These are phyloP conservation scores for Hyaloscypha hepaticicola DNA, from an alignment of 495 filamentous ascomycete genomes.

Conservation along the genomic window DNA sequence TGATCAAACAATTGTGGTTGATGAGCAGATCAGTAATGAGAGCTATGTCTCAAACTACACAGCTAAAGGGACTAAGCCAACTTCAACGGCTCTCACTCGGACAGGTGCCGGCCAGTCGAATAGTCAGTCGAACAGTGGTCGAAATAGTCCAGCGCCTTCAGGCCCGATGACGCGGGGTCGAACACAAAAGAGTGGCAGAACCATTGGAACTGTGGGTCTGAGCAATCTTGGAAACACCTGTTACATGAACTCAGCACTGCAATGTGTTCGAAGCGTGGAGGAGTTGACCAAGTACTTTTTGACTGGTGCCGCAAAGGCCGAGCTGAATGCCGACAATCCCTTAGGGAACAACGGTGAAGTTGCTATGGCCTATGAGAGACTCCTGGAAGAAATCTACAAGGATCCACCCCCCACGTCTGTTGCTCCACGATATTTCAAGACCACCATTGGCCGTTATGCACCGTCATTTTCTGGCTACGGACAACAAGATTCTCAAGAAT, in stretches of 20 bases:
- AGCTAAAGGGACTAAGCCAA: slow-evolving; percentile 25
- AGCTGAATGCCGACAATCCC: slow-evolving; percentile 81
- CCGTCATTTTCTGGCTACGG: slow-evolving; percentile 90
- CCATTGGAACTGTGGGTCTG: slow-evolving; percentile 74
- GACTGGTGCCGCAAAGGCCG: slow-evolving; percentile 65
- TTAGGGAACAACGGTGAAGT: slow-evolving; percentile 81
- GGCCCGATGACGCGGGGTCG: slow-evolving; percentile 64
- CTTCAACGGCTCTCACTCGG: slow-evolving; percentile 17
- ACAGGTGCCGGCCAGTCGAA: slow-evolving; percentile 8
- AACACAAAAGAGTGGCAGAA: slow-evolving; percentile 60
- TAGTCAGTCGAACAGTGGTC: slow-evolving; percentile 47
- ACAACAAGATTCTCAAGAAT: slow-evolving; percentile 97
- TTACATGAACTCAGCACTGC: slow-evolving; percentile 97
- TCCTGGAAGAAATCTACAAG: slow-evolving; percentile 73
- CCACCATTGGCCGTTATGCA: slow-evolving; percentile 72
- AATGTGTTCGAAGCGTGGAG: slow-evolving; percentile 87
- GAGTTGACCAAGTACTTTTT: slow-evolving; percentile 92
- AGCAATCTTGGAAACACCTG: slow-evolving; percentile 94
- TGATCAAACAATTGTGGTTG: slow-evolving; percentile 71
- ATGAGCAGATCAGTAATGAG: slow-evolving; percentile 64
- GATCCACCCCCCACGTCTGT: slow-evolving; percentile 60
- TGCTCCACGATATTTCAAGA: slow-evolving; percentile 75
- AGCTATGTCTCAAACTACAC: slow-evolving; percentile 63
- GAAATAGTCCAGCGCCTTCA: slow-evolving; percentile 61
- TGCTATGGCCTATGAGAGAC: slow-evolving; percentile 71